Conservation (phyloP, 768 basidiomycete species). For the Imleria badia region DNA sequence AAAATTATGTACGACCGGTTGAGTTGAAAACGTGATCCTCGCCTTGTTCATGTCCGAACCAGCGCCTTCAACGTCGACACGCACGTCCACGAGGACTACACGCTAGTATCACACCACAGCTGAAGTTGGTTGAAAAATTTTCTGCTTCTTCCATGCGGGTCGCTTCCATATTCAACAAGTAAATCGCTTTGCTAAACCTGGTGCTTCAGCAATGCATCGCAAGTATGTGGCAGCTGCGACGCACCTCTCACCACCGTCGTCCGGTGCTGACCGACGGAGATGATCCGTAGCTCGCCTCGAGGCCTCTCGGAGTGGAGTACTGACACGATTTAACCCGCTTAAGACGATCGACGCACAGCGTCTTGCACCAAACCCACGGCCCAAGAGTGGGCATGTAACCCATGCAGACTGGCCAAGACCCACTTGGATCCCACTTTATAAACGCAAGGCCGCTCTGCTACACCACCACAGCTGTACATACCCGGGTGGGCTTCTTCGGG, state of each 20-base stretch:
- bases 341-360: background rate
- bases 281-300: background rate
- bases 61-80: background rate
- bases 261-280: background rate
- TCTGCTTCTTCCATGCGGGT: background rate
- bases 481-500: no score
- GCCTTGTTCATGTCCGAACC: constrained; percentile 25
- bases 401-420: no score
- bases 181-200: no score
- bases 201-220: background rate
- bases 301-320: background rate
- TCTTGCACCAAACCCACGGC: background rate
- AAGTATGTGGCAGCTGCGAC: background rate
- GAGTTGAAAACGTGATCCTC: background rate
- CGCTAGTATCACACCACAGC: background rate
- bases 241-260: no score
- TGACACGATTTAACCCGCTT: no score
- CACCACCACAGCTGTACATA: no score
- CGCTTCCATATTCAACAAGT: background rate
- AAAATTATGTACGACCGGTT: constrained; percentile 3
- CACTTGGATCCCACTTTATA: no score
- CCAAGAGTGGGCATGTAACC: no score
- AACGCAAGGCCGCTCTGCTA: no score
- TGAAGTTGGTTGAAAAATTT: background rate
- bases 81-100: constrained; percentile 18